Conservation (phyloP, 495 filamentous ascomycete species). For the Tuber brumale region DNA sequence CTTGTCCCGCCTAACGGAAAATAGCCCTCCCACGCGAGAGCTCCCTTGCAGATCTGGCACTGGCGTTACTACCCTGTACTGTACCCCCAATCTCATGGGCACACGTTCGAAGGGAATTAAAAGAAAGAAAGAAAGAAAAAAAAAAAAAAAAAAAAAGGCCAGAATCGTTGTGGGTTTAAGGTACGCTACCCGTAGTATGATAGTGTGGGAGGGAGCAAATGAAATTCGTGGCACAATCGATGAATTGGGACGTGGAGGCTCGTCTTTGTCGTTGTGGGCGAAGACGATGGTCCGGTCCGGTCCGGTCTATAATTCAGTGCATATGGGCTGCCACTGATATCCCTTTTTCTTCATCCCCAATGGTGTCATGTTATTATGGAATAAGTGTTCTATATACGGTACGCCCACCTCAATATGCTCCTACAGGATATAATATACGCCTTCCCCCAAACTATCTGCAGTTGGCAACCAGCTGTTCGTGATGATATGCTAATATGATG, state of each 20-base stretch:
- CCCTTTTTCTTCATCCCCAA: not conserved
- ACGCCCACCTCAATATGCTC: not conserved
- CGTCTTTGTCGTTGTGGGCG: not conserved
- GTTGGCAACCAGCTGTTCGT: constrained; percentile 12
- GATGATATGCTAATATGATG: constrained; percentile 5
- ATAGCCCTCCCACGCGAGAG: constrained; percentile 35
- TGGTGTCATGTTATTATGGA: not conserved
- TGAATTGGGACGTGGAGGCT: not conserved
- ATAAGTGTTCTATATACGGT: not conserved
- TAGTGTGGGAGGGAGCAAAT: not conserved
- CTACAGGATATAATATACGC: not conserved
- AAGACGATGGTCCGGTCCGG: too few relatives aligned
- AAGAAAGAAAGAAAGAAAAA: not conserved
- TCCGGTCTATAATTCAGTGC: not conserved
- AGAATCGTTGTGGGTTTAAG: not conserved
- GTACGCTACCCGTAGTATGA: not conserved
- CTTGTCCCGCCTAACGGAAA: constrained; percentile 37
- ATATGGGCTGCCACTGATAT: not conserved
- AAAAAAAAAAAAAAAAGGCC: not conserved
- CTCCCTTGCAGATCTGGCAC: constrained; percentile 36
- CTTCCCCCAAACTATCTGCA: constrained; percentile 16
- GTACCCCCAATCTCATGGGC: not conserved
- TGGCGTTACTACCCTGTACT: not conserved
- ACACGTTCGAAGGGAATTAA: not conserved
- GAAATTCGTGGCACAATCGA: not conserved